Conservation (phyloP, 2,329 filamentous ascomycete genomes). For the Aspergillus versicolor region DNA sequence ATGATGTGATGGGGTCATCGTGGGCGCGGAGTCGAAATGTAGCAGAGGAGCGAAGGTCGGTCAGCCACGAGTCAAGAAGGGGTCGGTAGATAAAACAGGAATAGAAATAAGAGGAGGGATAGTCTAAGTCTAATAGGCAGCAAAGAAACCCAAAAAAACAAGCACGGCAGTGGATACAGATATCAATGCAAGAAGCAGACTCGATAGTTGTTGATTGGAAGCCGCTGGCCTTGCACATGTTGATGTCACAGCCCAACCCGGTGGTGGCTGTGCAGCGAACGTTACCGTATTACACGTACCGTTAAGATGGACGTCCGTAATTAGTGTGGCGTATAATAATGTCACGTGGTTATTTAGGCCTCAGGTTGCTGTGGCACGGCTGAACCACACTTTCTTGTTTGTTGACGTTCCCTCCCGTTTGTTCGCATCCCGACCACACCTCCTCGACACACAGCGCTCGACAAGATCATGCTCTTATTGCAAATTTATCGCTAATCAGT, state of each 20-base stretch:
- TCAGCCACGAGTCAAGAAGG: not conserved
- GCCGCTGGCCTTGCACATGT: not conserved
- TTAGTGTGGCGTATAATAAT: not conserved
- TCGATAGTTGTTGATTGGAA: constrained; percentile 4
- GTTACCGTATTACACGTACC: too few relatives aligned
- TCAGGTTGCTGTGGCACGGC: constrained; percentile 23
- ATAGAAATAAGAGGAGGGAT: not conserved
- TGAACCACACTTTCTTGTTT: constrained; percentile 42
- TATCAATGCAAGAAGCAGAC: not conserved
- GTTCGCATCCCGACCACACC: not conserved
- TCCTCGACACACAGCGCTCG: constrained; percentile 6
- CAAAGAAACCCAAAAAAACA: constrained; percentile 2
- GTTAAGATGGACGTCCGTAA: not conserved
- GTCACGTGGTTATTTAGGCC: constrained; percentile 12
- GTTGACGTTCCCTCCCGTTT: constrained; percentile 13
- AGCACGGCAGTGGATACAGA: not conserved
- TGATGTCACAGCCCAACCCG: constrained; percentile 7
- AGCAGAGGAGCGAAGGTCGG: not conserved
- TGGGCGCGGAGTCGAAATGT: not conserved
- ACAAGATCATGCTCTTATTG: not conserved
- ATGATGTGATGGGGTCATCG: constrained; percentile 28
- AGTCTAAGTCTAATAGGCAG: constrained; percentile 5
- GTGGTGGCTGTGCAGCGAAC: constrained; percentile 1
- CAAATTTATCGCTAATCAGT: not conserved
- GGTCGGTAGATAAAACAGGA: constrained; percentile 1